Conservation (phyloP, 495 filamentous ascomycete species). For the Tuber calosporum region DNA sequence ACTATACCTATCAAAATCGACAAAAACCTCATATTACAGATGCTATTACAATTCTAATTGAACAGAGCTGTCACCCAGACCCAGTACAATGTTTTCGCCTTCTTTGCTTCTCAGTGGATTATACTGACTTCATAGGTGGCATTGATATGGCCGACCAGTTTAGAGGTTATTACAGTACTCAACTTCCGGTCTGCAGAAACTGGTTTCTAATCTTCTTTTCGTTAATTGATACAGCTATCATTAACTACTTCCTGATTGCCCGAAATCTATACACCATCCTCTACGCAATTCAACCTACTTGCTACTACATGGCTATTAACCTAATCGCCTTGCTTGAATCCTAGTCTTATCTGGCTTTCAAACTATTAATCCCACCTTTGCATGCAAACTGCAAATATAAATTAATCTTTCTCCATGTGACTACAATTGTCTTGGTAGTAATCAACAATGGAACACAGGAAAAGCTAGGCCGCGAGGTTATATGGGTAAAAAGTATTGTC, state of each 20-base stretch:
- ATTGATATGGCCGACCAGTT: slow-evolving; percentile 38
- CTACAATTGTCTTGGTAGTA: background rate
- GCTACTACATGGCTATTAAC: background rate
- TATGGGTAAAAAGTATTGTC: background rate
- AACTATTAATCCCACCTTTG: background rate
- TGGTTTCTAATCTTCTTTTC: slow-evolving; percentile 36
- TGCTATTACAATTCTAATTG: background rate
- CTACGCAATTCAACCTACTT: background rate
- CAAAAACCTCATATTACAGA: slow-evolving; percentile 27
- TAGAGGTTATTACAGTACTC: slow-evolving; percentile 29
- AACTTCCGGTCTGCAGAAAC: slow-evolving; percentile 16
- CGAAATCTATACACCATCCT: background rate
- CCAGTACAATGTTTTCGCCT: background rate
- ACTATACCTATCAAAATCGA: slow-evolving; percentile 19
- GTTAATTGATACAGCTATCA: slow-evolving; percentile 31
- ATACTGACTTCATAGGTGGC: slow-evolving; percentile 34
- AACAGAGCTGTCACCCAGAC: background rate
- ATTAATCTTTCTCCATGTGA: background rate
- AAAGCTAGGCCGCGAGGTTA: background rate
- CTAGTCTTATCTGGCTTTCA: background rate
- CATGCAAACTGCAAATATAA: background rate
- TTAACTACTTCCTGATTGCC: slow-evolving; percentile 6
- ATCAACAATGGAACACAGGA: background rate
- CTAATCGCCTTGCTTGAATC: background rate
- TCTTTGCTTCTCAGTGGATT: slow-evolving; percentile 30